Base-by-base conservation (phyloP, 2,329 filamentous ascomycete species). In the Grosmannia huntii region DNA sequence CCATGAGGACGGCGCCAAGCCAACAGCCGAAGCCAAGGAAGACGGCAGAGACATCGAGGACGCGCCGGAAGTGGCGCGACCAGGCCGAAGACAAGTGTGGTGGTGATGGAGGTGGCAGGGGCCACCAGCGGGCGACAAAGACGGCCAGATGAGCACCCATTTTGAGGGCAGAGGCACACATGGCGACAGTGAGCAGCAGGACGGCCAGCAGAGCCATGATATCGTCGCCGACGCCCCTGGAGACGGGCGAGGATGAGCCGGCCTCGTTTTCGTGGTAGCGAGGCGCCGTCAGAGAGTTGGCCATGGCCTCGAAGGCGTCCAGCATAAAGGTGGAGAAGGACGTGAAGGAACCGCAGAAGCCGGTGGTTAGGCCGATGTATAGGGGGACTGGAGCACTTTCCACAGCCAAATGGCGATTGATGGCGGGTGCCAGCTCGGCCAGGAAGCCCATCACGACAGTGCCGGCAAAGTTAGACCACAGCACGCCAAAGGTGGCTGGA, bases 401-500 rank as follows among this genome's bases (percentile, higher is more conserved):
- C 21, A 25, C 21, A 9, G 21, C 48, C 31, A 53, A 10, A 11
- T 50, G 55, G 1, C 28, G 19, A 50, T 57, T 38, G 23, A 57
- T 48, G 21, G 33, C 36, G n/a, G 56, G 56, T 4, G 56, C 19
- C 44, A 56, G n/a, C 31, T 60, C 59, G 16, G 55, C 53, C 3
- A 96, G 76, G 67, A 95, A 94, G 3, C 92, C 91, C 82, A 97
- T 87, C 58, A 95, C 64, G 0, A 94, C 67, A 57, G 87, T 87
- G 1, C 91, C 92, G 2, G 77, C 82, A 53, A 95, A 85, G 66
- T 96, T 96, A 60, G 90, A 85, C 91, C 91, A 96, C 28, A 95
- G 72, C 2, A 87, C 84, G 56, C 83, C 80, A 58, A 89, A 91
- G 5, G 82, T 75, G 27, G 94, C 75, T 0, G 90, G 90, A 0